Base-by-base conservation (phyloP, 495 filamentous ascomycete genomes). In the Entonaema liquescens region DNA sequence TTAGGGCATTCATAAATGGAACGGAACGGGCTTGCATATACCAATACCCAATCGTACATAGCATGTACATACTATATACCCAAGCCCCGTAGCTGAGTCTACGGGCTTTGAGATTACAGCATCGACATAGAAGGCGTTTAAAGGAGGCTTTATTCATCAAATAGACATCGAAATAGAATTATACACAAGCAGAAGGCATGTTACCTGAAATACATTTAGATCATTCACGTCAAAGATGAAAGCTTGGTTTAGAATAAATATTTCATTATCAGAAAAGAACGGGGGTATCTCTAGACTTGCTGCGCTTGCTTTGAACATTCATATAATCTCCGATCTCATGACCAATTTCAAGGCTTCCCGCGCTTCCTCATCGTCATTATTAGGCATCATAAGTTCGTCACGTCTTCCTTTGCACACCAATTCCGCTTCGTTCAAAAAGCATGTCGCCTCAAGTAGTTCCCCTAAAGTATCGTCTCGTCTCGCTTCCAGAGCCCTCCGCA, bases 401-500 rank as follows among this genome's bases (percentile, higher is more conserved):
- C 38, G 38, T 60, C 42, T 31, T 53, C 42, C 40, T 49, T 54
- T 58, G 26, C 38, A 59, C 54, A 50, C 56, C 64, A n/a, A n/a
- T 71, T 29, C 59, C 70, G 19, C 50, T 66, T 70, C 63, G 40
- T 38, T 64, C 50, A 44, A 54, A 59, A 33, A 59, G 35, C 62
- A 54, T 19, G 29, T 23, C 44, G 21, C 50, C 13, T 33, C 47
- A 38, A 53, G 53, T 21, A 36, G 49, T 31, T 33, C 21, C 29
- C 26, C 47, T 25, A 58, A 33, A 33, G 31, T 33, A 33, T 9
- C 31, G 6, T 23, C 17, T 29, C 35, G 42, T 62, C 40, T 66
- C 72, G 66, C 72, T 75, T 50, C 74, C 72, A 77, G 74, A 73
- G 72, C 72, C 68, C 53, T 65, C 72, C 72, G n/a, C 66, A 55